phyloP scores from a whole-genome alignment of 257 asterid species.

The Craterostigma plantagineum region DNA sequence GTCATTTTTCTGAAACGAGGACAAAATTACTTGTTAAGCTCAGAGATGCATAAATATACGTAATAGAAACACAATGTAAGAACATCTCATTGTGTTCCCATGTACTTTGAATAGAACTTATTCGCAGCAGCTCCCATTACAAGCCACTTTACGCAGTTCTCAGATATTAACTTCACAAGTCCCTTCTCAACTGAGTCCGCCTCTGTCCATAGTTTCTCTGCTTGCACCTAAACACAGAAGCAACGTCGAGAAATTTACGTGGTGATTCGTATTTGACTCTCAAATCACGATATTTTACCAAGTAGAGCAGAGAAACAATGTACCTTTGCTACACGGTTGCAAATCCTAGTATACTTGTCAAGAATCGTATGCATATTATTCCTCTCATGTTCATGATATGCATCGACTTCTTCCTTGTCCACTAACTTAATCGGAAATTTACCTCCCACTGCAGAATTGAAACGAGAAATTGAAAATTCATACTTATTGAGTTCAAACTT shows the following conservation, averaged over 20 bases:
- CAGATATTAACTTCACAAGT: conserved; percentile 46
- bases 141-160: conserved; percentile 50
- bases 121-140: conserved; percentile 80
- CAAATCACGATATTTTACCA: no score
- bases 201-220: conserved; percentile 43
- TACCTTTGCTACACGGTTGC: conserved; percentile 58
- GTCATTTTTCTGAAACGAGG: no score
- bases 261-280: not conserved
- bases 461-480: conserved; percentile 3
- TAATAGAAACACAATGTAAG: not conserved
- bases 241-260: not conserved
- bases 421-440: conserved; percentile 26
- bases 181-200: conserved; percentile 62
- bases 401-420: conserved; percentile 39
- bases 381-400: conserved; percentile 49
- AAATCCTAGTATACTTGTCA: conserved; percentile 39
- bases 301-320: not conserved
- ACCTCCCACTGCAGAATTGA: conserved; percentile 83
- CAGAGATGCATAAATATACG: not conserved
- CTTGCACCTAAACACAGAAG: conserved; percentile 34
- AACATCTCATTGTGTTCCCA: conserved; percentile 7
- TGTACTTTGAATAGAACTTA: conserved; percentile 53
- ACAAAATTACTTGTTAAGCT: no score
- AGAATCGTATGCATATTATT: conserved; percentile 35
- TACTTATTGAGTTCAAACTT: no score